Percentiles rank a stretch among this genome's conserved stretches.
Evolutionary conservation across 495 filamentous ascomycete species (phyloP).

Genomic region (Hypoxylon fragiforme): DNA sequence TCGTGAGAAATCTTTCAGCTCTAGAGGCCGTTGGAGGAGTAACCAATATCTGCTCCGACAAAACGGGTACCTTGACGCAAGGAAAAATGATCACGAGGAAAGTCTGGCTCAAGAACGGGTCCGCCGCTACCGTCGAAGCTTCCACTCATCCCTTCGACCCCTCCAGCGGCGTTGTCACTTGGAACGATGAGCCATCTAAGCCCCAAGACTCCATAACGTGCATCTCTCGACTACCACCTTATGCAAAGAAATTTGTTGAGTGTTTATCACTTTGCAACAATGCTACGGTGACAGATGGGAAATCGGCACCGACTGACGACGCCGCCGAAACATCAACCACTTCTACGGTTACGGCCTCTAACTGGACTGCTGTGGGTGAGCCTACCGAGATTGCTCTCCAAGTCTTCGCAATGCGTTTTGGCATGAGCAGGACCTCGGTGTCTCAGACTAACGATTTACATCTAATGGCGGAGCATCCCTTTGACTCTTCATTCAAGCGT

Average conservation of each 20-base stretch:
- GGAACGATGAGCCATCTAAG: slow-evolving; percentile 31
- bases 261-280: slow-evolving; percentile 70
- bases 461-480: slow-evolving; percentile 59
- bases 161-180: slow-evolving; percentile 40
- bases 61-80: slow-evolving; percentile 66
- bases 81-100: slow-evolving; percentile 62
- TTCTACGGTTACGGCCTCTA: slow-evolving; percentile 25
- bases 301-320: slow-evolving; percentile 57
- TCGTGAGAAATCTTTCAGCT: slow-evolving; percentile 67
- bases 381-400: slow-evolving; percentile 63
- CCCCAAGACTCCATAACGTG: slow-evolving; percentile 9
- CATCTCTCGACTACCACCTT: slow-evolving; percentile 9
- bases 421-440: slow-evolving; percentile 34
- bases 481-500: slow-evolving; percentile 63
- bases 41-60: slow-evolving; percentile 64
- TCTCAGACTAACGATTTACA: slow-evolving; percentile 27
- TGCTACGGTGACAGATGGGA: slow-evolving; percentile 60
- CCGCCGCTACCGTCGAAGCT: slow-evolving; percentile 34
- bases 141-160: slow-evolving; percentile 58
- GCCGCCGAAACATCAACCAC: slow-evolving; percentile 39
- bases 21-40: slow-evolving; percentile 65
- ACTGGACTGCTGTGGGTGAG: slow-evolving; percentile 57
- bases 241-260: slow-evolving; percentile 47
- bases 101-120: slow-evolving; percentile 49
- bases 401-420: slow-evolving; percentile 45